Evolutionary conservation across 208 protist genomes (phyloP).

Genomic region (Naegleria lovaniensis): DNA sequence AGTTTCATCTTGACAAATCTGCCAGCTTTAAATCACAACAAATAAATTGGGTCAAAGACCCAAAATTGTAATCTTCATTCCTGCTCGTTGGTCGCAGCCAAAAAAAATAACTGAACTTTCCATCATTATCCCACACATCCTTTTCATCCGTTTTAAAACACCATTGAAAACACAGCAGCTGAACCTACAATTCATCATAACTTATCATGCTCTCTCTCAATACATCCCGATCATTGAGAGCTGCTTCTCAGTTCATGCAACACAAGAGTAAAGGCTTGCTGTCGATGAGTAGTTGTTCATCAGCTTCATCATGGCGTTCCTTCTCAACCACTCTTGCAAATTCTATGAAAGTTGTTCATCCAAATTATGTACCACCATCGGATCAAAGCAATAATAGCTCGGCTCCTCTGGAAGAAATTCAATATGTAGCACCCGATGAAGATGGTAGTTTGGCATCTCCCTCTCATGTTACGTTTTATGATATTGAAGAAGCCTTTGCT

Average conservation of each 20-base stretch:
- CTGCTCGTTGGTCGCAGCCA: background rate
- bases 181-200: background rate
- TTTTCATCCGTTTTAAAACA: too few species aligned
- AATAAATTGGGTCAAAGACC: too few species aligned
- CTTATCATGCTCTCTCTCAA: background rate
- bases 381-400: background rate
- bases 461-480: background rate
- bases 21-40: too few species aligned
- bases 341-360: background rate
- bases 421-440: background rate
- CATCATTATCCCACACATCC: too few species aligned
- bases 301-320: too few species aligned
- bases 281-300: background rate
- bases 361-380: background rate
- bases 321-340: background rate
- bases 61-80: background rate
- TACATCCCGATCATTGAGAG: background rate
- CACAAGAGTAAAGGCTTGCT: background rate
- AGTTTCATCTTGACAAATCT: too few species aligned
- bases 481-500: background rate
- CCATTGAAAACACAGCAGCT: too few species aligned
- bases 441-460: background rate
- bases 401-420: background rate
- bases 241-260: background rate
- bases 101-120: background rate